Evolutionary conservation across 108 stramenopile genomes (phyloP).

Genomic region (Skeletonema grethae): DNA sequence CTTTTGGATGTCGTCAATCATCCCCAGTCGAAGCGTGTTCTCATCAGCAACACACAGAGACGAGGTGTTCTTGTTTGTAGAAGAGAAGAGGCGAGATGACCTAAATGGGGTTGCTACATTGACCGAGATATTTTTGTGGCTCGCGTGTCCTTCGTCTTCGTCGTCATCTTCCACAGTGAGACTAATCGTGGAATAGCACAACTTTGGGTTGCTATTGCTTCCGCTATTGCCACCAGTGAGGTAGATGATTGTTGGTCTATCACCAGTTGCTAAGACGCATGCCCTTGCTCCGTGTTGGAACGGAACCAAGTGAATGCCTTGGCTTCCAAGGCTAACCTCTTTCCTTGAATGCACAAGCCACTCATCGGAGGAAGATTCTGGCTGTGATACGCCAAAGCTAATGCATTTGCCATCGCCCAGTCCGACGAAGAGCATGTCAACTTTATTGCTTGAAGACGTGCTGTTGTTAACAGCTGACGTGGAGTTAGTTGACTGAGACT

Average conservation of each 20-base stretch:
- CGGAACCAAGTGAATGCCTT: conserved; percentile 88
- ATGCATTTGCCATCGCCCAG: conserved; percentile 94
- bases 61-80: conserved; percentile 61
- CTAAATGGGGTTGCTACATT: conserved; percentile 83
- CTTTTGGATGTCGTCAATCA: conserved; percentile 98
- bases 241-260: conserved; percentile 97
- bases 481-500: conserved; percentile 42
- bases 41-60: conserved; percentile 94
- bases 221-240: conserved; percentile 70
- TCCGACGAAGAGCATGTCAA: conserved; percentile 93
- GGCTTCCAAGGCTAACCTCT: conserved; percentile 93
- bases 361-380: conserved; percentile 26
- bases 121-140: conserved; percentile 67
- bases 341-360: conserved; percentile 74
- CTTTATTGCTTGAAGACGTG: conserved; percentile 29
- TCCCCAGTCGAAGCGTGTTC: conserved; percentile 85
- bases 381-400: conserved; percentile 68
- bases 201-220: conserved; percentile 69
- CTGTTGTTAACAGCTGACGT: conserved; percentile 27
- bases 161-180: conserved; percentile 66
- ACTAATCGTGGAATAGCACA: conserved; percentile 94
- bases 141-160: conserved; percentile 54
- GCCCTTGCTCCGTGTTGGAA: conserved; percentile 53
- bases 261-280: conserved; percentile 95
- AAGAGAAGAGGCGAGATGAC: conserved; percentile 64